phyloP scores from a whole-genome alignment of 352 stramenopile genomes.

The Globisporangium paddicum region DNA sequence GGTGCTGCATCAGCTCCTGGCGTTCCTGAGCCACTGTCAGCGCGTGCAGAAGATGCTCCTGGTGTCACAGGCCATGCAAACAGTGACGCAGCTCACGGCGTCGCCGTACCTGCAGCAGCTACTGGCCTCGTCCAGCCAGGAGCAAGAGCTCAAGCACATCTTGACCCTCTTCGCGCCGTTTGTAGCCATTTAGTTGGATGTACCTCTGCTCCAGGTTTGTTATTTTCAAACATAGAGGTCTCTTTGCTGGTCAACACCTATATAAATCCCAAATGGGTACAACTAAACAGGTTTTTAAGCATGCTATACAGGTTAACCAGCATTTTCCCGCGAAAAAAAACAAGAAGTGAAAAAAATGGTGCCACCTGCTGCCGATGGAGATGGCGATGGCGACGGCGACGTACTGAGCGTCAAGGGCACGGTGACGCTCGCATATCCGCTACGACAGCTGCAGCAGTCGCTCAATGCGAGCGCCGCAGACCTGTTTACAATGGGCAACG shows the following conservation, averaged over 20 bases:
- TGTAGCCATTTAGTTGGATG: conserved; percentile 1
- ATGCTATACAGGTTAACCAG: not conserved
- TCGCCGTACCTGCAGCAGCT: conserved; percentile 66
- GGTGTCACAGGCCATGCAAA: conserved; percentile 31
- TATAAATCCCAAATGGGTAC: not conserved
- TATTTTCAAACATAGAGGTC: not conserved
- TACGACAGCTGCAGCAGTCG: conserved; percentile 28
- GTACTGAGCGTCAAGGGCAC: conserved; percentile 28
- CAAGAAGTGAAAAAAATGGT: conserved; percentile 8
- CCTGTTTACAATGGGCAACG: conserved; percentile 48
- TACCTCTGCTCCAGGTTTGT: not conserved
- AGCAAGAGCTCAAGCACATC: conserved; percentile 43
- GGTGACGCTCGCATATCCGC: conserved; percentile 57
- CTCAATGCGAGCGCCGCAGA: not conserved
- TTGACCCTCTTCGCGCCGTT: conserved; percentile 38
- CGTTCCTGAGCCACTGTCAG: conserved; percentile 42
- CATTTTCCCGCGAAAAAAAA: not conserved
- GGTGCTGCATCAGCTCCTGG: conserved; percentile 57
- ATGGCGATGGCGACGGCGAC: conserved; percentile 2
- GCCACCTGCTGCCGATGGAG: not conserved
- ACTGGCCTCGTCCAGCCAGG: conserved; percentile 35
- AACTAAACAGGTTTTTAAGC: not conserved
- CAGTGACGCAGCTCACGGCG: conserved; percentile 41
- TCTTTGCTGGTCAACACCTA: not conserved
- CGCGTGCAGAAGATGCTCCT: conserved; percentile 30